phyloP scores from a whole-genome alignment of 495 filamentous ascomycete genomes.

The Acidiella bohemica region DNA sequence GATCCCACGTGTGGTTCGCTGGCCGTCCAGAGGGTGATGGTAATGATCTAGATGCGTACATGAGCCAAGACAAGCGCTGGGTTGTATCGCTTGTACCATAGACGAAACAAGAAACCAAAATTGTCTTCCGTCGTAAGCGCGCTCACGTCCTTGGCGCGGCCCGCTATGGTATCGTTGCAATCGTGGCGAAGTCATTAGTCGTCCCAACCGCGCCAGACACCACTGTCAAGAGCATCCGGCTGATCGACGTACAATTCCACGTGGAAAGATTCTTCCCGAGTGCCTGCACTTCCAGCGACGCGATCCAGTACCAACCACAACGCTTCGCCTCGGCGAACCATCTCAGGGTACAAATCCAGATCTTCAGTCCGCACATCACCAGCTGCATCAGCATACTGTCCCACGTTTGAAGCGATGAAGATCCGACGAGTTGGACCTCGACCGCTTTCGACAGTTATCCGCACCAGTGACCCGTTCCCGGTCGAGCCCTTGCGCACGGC shows the following conservation, averaged over 20 bases:
- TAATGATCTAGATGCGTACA: no score
- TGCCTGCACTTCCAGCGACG: slow-evolving; percentile 17
- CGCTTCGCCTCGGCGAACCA: slow-evolving; percentile 35
- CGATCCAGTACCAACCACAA: slow-evolving; percentile 73
- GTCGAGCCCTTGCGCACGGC: slow-evolving; percentile 21
- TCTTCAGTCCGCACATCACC: slow-evolving; percentile 57
- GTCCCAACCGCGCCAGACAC: slow-evolving; percentile 27
- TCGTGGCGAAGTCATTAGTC: slow-evolving; percentile 18
- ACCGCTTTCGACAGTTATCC: slow-evolving; percentile 53
- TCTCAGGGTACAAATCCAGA: slow-evolving; percentile 51
- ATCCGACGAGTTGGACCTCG: slow-evolving; percentile 51
- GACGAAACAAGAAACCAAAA: no score
- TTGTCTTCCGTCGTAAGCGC: no score
- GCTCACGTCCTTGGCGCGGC: no score
- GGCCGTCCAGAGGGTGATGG: no score
- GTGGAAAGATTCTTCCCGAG: slow-evolving; percentile 23
- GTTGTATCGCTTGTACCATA: no score
- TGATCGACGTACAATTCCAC: slow-evolving; percentile 26
- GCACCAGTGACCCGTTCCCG: slow-evolving; percentile 42
- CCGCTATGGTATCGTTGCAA: no score
- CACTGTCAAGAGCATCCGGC: slow-evolving; percentile 19
- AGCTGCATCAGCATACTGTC: slow-evolving; percentile 53
- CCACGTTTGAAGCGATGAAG: slow-evolving; percentile 41
- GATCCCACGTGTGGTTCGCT: no score
- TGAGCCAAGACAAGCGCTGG: no score